Percentiles rank a stretch among this genome's conserved stretches.
phyloP scores from a whole-genome alignment of 1,284 basidiomycete genomes.

The Ustilago shanxiensis region DNA sequence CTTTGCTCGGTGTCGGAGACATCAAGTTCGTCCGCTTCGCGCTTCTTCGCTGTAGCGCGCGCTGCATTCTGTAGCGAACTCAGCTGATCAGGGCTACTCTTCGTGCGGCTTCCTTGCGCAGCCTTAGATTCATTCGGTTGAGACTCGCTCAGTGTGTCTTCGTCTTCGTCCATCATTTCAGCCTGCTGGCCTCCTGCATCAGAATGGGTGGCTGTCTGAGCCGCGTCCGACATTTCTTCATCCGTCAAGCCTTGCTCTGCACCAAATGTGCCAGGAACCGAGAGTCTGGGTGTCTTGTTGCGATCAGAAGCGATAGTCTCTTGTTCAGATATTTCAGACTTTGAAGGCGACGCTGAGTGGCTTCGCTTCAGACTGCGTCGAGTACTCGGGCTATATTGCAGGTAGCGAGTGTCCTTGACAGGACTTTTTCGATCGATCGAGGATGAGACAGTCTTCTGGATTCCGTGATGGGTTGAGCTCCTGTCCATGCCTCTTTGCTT shows the following conservation, averaged over 20 bases:
- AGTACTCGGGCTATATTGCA: conserved; percentile 2
- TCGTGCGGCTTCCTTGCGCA: background rate
- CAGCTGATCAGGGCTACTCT: background rate
- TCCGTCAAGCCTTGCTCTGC: conserved; percentile 8
- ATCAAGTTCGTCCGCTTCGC: conserved; percentile 45
- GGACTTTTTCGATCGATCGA: background rate
- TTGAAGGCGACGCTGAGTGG: conserved; percentile 21
- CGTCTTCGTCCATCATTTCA: conserved; percentile 29
- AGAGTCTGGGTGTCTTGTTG: conserved; percentile 14
- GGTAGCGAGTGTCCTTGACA: background rate
- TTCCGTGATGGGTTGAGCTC: conserved; percentile 16
- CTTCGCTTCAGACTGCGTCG: conserved; percentile 19
- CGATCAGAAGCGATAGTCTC: background rate
- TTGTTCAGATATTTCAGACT: conserved; percentile 2
- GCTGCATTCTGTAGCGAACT: conserved; percentile 9
- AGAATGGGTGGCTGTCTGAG: background rate
- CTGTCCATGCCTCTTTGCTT: conserved; percentile 10
- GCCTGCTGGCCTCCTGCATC: background rate
- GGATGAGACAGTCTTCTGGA: background rate
- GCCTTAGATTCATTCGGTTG: background rate
- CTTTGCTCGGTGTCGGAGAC: conserved; percentile 25
- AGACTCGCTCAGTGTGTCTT: background rate
- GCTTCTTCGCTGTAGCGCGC: conserved; percentile 42
- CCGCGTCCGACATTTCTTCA: conserved; percentile 36
- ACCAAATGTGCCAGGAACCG: conserved; percentile 28